Conservation (phyloP, 78 protist genomes). For the Creolimax fragrantissima region DNA sequence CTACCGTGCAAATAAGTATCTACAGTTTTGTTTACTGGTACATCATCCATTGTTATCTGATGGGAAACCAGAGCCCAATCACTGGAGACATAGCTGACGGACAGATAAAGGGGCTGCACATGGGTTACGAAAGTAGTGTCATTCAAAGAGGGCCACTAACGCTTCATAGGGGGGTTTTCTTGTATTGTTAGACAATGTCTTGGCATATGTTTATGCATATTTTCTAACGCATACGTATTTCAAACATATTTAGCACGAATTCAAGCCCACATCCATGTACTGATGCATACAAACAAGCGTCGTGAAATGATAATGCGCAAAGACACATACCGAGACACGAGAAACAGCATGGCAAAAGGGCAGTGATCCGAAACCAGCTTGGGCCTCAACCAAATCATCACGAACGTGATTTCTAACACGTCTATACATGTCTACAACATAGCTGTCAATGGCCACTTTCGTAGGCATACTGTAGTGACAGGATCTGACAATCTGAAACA, state of each 20-base stretch:
- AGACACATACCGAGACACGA: neutral
- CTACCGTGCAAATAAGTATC: no score
- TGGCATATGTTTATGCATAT: no score
- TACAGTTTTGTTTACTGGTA: no score
- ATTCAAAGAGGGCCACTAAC: no score
- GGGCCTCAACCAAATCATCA: neutral
- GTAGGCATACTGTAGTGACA: neutral
- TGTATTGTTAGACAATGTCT: no score
- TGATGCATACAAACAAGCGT: neutral
- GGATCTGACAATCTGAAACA: neutral
- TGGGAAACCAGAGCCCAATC: neutral
- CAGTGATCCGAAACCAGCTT: neutral
- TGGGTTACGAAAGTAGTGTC: no score
- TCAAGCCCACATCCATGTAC: neutral
- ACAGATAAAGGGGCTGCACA: neutral
- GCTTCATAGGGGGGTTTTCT: no score
- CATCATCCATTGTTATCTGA: neutral
- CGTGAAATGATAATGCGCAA: neutral
- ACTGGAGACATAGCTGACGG: neutral
- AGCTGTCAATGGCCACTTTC: neutral
- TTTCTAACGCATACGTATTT: no score
- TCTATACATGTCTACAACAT: neutral
- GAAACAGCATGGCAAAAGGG: neutral
- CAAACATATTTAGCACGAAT: no score
- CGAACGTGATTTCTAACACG: neutral